Evolutionary conservation across 2,329 filamentous ascomycete species (phyloP), one percentile per base, ranked within the genome.

Genomic region (Acrocalymma vagum): DNA sequence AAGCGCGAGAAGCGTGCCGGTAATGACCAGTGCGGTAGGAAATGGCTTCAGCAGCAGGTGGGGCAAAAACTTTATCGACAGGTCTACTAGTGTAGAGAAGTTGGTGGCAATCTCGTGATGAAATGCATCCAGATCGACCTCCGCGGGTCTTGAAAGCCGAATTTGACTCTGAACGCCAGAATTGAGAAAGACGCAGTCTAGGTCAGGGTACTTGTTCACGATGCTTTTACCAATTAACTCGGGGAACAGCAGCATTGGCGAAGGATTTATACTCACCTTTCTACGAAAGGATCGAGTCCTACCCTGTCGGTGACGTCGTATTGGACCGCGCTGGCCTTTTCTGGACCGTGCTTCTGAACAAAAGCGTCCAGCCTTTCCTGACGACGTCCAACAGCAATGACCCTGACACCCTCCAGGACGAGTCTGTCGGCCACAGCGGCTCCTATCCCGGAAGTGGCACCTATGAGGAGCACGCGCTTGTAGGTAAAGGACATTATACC

Each of bases 181-280:
- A 55, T 83, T 84, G 31, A 84, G 64, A 36, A 85, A 60, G 15
- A 85, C 58, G 51, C 74, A 76, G 63, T 83, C 80, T 15, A 84
- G 72, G 16, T 73, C 64, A 0, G 79, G 77, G 53, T 79, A 71
- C 1, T 54, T 51, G 8, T 58, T 42, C 6, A 64, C 62, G 21
- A 76, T 47, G 9, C 57, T n/a, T 62, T 13, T n/a, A 15, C 8
- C 7, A 8, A 11, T 37, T 27, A 15, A 17, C n/a, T 37, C 11
- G n/a, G n/a, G n/a, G n/a, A n/a, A n/a, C n/a, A n/a, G n/a, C n/a
- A n/a, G n/a, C n/a, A n/a, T n/a, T n/a, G n/a, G n/a, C n/a, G n/a
- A n/a, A n/a, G n/a, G n/a, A n/a, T n/a, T n/a, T n/a, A 6, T 8
- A 9, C 53, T 35, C 51, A 75, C 69, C 57, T 51, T n/a, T 62